phyloP scores from a whole-genome alignment of 2,329 filamentous ascomycete species.

The Aspergillus proliferans region DNA sequence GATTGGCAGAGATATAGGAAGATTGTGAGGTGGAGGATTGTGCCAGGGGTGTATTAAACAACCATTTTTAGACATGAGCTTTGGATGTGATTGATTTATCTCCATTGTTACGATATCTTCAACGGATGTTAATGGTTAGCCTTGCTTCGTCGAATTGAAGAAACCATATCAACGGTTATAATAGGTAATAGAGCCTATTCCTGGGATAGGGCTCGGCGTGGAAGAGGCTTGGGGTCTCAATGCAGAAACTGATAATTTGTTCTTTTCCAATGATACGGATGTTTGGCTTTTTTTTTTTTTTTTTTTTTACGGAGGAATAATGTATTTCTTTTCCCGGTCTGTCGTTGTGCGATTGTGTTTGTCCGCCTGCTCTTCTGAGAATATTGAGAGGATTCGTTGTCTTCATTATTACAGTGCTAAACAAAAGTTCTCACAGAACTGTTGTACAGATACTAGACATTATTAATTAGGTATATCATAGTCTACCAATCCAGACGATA shows the following conservation, averaged over 20 bases:
- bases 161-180: not conserved
- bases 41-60: too few species aligned
- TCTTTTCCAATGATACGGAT: not conserved
- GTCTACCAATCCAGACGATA: too few species aligned
- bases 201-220: not conserved
- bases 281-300: not conserved
- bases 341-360: not conserved
- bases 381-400: too few species aligned
- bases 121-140: not conserved
- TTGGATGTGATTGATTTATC: too few species aligned
- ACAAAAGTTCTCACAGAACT: too few species aligned
- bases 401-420: too few species aligned
- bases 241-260: not conserved
- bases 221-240: not conserved
- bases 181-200: not conserved
- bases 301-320: constrained; percentile 29
- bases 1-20: too few species aligned
- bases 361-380: too few species aligned
- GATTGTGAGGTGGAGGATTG: too few species aligned
- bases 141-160: not conserved
- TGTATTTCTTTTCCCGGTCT: constrained; percentile 44
- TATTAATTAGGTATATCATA: too few species aligned
- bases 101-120: too few species aligned
- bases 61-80: too few species aligned
- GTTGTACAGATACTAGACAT: not conserved